Evolutionary conservation across 768 basidiomycete species (phyloP).

Genomic region (Pilatotrama ljubarskyi): DNA sequence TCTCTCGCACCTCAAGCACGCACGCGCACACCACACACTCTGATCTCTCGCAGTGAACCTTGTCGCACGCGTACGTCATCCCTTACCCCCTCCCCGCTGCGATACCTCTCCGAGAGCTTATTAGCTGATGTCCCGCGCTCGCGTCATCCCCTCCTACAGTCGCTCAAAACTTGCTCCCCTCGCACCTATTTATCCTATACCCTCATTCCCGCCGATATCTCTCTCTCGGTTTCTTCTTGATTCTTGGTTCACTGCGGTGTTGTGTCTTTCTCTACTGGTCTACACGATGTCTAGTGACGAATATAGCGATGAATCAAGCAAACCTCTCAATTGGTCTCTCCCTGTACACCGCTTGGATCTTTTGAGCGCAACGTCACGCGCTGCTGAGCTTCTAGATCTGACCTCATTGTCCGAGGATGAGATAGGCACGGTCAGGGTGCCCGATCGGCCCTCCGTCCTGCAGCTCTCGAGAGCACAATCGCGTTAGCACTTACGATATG

Average conservation of each 20-base stretch:
- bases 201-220: neutral
- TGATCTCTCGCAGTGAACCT: constrained; percentile 1
- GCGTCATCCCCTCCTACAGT: neutral
- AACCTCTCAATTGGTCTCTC: neutral
- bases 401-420: too few relatives aligned
- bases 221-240: neutral
- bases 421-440: too few relatives aligned
- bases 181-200: constrained; percentile 24
- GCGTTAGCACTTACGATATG: too few relatives aligned
- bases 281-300: constrained; percentile 9
- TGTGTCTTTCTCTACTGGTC: neutral
- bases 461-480: too few relatives aligned
- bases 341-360: neutral
- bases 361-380: too few relatives aligned
- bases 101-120: neutral
- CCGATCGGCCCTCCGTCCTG: too few relatives aligned
- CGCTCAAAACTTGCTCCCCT: constrained; percentile 13
- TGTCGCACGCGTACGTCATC: constrained; percentile 19
- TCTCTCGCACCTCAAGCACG: neutral
- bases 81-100: neutral
- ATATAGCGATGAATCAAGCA: constrained; percentile 1
- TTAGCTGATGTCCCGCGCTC: neutral
- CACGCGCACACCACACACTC: constrained; percentile 1
- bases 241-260: constrained; percentile 1
- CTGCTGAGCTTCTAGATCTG: too few relatives aligned